A percentile compares a stretch with the other conserved stretches of the same genome.
phyloP scores from a whole-genome alignment of 2,329 filamentous ascomycete species.

The Paraconiothyrium brasiliense region DNA sequence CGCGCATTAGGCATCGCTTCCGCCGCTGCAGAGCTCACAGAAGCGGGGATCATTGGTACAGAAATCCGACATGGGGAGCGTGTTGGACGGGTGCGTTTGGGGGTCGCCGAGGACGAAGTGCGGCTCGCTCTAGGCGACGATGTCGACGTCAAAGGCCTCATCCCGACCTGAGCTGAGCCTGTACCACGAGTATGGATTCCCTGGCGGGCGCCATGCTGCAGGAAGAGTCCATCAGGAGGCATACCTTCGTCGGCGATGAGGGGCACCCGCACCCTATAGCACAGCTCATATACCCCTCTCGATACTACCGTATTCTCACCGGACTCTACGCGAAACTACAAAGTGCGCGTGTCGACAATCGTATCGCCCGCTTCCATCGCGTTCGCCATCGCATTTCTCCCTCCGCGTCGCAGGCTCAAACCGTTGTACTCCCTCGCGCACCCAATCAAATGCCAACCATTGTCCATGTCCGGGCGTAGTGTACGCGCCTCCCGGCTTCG shows the following conservation, averaged over 20 bases:
- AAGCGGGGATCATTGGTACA: slow-evolving; percentile 86
- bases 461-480: neutral
- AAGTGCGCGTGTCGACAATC: neutral
- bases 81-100: slow-evolving; percentile 84
- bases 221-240: slow-evolving; percentile 2
- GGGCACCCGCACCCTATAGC: neutral
- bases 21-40: slow-evolving; percentile 83
- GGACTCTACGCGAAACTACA: slow-evolving; percentile 2
- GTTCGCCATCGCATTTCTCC: slow-evolving; percentile 12
- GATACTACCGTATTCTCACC: neutral
- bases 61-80: slow-evolving; percentile 82
- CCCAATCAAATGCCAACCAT: slow-evolving; percentile 1
- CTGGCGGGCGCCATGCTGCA: neutral
- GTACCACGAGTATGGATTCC: slow-evolving; percentile 3
- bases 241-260: slow-evolving; percentile 9
- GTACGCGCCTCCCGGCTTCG: neutral
- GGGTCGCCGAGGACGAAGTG: slow-evolving; percentile 90
- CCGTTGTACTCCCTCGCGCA: neutral
- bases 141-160: slow-evolving; percentile 79
- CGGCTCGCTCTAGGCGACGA: slow-evolving; percentile 89
- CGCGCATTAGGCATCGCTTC: slow-evolving; percentile 67
- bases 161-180: slow-evolving; percentile 15
- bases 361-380: slow-evolving; percentile 14
- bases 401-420: neutral
- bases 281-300: slow-evolving; percentile 8